Percentiles rank a stretch among this genome's conserved stretches.
These are phyloP conservation scores for Fusarium redolens DNA, from an alignment of 2,329 filamentous ascomycete species.

Conservation along the genomic window DNA sequence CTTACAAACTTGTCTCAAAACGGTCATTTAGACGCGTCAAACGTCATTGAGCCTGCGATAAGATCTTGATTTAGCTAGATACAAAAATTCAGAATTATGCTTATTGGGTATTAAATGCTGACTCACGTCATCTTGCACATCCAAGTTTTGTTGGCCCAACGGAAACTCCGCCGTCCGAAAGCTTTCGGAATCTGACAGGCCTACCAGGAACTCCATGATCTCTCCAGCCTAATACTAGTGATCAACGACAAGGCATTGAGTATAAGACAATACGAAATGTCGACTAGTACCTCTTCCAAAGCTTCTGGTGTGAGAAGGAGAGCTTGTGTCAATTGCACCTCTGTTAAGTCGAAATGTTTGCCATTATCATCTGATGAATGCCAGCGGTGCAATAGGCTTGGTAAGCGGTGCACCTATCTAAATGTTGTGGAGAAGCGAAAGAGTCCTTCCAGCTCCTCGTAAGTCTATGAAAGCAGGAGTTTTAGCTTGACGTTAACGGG, in stretches of 20 bases:
- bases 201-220: neutral
- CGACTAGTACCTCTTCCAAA: neutral
- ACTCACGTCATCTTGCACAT: constrained; percentile 7
- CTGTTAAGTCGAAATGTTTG: constrained; percentile 27
- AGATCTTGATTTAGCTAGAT: neutral
- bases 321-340: constrained; percentile 27
- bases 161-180: constrained; percentile 1
- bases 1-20: neutral
- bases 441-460: constrained; percentile 10
- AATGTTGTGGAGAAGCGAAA: constrained; percentile 22
- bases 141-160: constrained; percentile 6
- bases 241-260: neutral
- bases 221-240: neutral
- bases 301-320: constrained; percentile 13
- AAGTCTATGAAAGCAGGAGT: neutral
- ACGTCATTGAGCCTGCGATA: neutral
- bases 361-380: constrained; percentile 26
- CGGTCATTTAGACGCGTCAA: accelerated
- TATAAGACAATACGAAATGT: neutral
- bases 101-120: constrained; percentile 2
- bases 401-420: constrained; percentile 13
- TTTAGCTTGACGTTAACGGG: neutral
- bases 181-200: neutral
- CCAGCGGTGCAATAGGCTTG: constrained; percentile 23
- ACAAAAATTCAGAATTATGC: neutral